Percentiles rank a stretch among this genome's conserved stretches.
phyloP scores from a whole-genome alignment of 306 rosid genomes.

The Dryas octopetala region DNA sequence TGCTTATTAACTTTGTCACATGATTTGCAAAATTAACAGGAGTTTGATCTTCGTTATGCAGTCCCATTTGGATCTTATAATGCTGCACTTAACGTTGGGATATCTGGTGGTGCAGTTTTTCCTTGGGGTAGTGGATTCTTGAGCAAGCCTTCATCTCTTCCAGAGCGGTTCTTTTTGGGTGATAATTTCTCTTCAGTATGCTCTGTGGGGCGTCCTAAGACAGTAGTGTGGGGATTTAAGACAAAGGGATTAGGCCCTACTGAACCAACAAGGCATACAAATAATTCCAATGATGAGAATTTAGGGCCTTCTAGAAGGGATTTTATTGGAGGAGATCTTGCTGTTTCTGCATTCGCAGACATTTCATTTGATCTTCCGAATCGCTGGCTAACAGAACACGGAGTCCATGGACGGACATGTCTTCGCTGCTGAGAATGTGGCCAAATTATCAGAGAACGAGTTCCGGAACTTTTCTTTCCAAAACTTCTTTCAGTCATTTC shows the following conservation, averaged over 20 bases:
- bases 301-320: conserved; percentile 57
- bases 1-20: conserved; percentile 11
- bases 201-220: conserved; percentile 75
- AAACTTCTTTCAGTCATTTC: conserved; percentile 70
- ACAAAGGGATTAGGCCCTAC: conserved; percentile 88
- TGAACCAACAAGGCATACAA: conserved; percentile 67
- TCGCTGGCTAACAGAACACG: conserved; percentile 82
- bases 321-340: conserved; percentile 93
- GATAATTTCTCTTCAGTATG: conserved; percentile 96
- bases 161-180: conserved; percentile 91
- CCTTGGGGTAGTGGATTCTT: conserved; percentile 89
- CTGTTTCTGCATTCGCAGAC: conserved; percentile 89
- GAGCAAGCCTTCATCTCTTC: conserved; percentile 82
- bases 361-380: conserved; percentile 88
- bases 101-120: conserved; percentile 72
- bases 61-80: conserved; percentile 81
- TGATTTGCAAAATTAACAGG: conserved; percentile 45
- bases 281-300: conserved; percentile 42
- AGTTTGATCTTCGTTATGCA: conserved; percentile 84
- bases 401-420: conserved; percentile 94
- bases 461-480: conserved; percentile 58
- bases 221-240: conserved; percentile 80
- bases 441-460: conserved; percentile 79
- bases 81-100: conserved; percentile 83
- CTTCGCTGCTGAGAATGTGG: conserved; percentile 85